Conservation (phyloP, 2,329 filamentous ascomycete genomes). For the Xylaria sp. region DNA sequence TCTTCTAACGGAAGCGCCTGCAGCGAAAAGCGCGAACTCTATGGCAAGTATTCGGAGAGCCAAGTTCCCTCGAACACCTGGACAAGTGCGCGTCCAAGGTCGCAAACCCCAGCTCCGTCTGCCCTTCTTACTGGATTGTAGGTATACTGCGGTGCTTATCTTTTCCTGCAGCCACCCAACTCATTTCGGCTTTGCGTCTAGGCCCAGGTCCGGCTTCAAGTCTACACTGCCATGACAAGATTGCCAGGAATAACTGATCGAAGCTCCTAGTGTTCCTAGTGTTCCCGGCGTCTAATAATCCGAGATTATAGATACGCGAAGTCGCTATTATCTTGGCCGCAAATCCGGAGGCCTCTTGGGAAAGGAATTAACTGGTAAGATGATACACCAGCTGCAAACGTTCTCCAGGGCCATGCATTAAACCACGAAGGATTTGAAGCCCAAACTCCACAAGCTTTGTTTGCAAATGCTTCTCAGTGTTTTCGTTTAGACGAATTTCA, state of each 20-base stretch:
- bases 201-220: conserved; percentile 8
- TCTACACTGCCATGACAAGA: background rate
- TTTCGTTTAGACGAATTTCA: background rate
- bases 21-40: background rate
- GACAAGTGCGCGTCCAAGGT: background rate
- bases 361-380: background rate
- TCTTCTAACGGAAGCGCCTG: conserved; percentile 1
- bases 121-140: background rate
- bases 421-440: background rate
- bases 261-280: background rate
- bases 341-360: conserved; percentile 13
- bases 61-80: background rate
- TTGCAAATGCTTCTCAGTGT: background rate
- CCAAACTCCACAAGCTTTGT: background rate
- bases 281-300: no score
- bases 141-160: background rate
- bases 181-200: conserved; percentile 15
- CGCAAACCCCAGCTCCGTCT: conserved; percentile 1
- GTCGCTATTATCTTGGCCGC: background rate
- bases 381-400: conserved; percentile 3
- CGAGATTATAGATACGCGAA: background rate
- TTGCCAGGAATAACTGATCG: background rate
- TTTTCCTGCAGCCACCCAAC: background rate
- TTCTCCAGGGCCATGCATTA: background rate
- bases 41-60: background rate